A percentile compares a stretch with the other conserved stretches of the same genome.
Evolutionary conservation across 371 early-diverging fungal genomes (phyloP).

Genomic region (Apophysomyces variabilis): DNA sequence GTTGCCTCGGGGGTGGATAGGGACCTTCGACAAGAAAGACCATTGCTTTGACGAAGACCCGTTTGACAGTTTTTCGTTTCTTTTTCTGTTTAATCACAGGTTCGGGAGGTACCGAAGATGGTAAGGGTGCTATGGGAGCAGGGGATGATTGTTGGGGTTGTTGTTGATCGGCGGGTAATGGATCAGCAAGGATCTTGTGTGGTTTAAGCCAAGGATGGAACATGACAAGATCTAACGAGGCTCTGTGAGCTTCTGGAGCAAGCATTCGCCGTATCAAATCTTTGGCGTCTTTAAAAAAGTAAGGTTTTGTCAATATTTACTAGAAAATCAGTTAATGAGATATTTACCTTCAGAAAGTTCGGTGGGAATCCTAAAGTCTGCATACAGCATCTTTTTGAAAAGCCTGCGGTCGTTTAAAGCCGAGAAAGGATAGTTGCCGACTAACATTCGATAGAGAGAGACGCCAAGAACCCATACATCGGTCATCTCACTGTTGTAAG

Average conservation of each 20-base stretch:
- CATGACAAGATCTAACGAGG: constrained; percentile 41
- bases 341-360: constrained; percentile 36
- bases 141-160: neutral
- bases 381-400: constrained; percentile 42
- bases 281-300: constrained; percentile 34
- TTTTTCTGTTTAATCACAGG: constrained; percentile 4
- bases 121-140: constrained; percentile 1
- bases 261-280: constrained; percentile 49
- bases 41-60: constrained; percentile 18
- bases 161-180: neutral
- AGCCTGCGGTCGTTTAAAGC: constrained; percentile 31
- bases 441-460: constrained; percentile 46
- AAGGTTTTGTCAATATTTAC: constrained; percentile 6
- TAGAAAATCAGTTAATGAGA: neutral
- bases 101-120: constrained; percentile 8
- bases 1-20: constrained; percentile 39
- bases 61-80: constrained; percentile 16
- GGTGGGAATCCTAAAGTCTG: constrained; percentile 36
- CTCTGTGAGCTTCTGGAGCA: constrained; percentile 37
- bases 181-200: constrained; percentile 14
- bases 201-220: constrained; percentile 52
- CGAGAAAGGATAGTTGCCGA: constrained; percentile 44
- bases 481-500: constrained; percentile 21
- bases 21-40: constrained; percentile 37
- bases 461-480: constrained; percentile 53